Evolutionary conservation across 192 early-diverging fungal genomes (phyloP).

Genomic region (Gaertneriomyces semiglobifer): DNA sequence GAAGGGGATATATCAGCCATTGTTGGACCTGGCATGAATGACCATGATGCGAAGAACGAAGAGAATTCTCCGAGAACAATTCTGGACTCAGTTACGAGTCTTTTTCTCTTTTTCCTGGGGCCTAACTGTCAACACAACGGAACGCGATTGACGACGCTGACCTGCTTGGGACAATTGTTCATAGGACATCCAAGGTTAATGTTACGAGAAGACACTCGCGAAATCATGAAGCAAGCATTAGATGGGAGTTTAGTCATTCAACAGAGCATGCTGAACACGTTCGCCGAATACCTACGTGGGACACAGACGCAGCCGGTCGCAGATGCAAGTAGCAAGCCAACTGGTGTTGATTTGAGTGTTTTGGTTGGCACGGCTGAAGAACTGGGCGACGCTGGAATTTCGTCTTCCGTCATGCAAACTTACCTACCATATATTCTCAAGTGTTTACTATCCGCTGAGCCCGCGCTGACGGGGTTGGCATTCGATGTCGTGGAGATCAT

Average conservation of each 20-base stretch:
- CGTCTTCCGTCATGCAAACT: constrained; percentile 82
- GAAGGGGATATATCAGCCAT: not conserved
- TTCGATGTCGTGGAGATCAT: constrained; percentile 82
- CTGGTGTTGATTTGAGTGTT: constrained; percentile 62
- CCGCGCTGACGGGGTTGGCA: constrained; percentile 60
- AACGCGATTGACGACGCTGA: constrained; percentile 6
- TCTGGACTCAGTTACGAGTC: constrained; percentile 17
- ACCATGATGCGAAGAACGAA: not conserved
- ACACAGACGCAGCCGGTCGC: constrained; percentile 42
- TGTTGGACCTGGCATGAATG: not conserved
- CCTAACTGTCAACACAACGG: constrained; percentile 10
- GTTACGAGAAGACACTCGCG: constrained; percentile 48
- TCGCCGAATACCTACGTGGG: constrained; percentile 63
- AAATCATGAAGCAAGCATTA: constrained; percentile 70
- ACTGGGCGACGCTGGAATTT: constrained; percentile 84
- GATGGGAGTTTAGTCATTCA: constrained; percentile 40
- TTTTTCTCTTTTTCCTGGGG: constrained; percentile 31
- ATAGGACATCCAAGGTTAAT: constrained; percentile 64
- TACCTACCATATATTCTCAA: constrained; percentile 74
- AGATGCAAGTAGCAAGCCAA: constrained; percentile 18
- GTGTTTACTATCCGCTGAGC: constrained; percentile 59
- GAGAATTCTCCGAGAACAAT: constrained; percentile 18
- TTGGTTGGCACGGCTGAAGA: constrained; percentile 80
- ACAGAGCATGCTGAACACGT: constrained; percentile 67
- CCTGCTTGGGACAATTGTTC: constrained; percentile 56